A percentile compares a stretch with the other conserved stretches of the same genome.
phyloP scores from a whole-genome alignment of 768 basidiomycete species.

The Boletus subparvulus region DNA sequence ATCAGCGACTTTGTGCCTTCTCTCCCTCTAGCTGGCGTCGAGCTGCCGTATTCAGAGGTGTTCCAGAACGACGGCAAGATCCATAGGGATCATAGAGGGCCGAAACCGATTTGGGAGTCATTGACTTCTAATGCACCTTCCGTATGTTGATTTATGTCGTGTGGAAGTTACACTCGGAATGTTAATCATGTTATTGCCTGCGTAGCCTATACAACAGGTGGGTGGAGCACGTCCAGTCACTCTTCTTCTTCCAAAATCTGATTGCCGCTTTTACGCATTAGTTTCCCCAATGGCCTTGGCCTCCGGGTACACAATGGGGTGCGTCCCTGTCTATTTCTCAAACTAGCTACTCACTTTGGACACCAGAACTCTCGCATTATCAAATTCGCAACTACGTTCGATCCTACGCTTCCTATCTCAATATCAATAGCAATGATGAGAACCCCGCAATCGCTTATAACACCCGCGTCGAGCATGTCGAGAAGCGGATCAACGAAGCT shows the following conservation, averaged over 20 bases:
- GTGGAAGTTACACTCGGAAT: neutral
- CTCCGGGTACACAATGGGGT: slow-evolving; percentile 15
- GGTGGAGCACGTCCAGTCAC: neutral
- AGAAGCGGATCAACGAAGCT: slow-evolving; percentile 35
- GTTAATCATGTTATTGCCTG: neutral
- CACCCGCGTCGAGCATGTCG: slow-evolving; percentile 47
- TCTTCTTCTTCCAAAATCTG: neutral
- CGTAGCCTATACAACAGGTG: slow-evolving; percentile 6
- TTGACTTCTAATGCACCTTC: slow-evolving; percentile 9
- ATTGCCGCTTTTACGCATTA: neutral
- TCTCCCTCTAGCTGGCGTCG: slow-evolving; percentile 1
- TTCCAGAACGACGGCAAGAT: slow-evolving; percentile 7
- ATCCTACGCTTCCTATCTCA: slow-evolving; percentile 14
- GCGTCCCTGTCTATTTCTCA: neutral
- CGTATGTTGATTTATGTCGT: neutral
- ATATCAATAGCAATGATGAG: slow-evolving; percentile 33
- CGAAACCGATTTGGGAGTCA: slow-evolving; percentile 18
- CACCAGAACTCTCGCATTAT: slow-evolving; percentile 33
- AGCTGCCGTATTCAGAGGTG: slow-evolving; percentile 12
- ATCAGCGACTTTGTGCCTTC: slow-evolving; percentile 12
- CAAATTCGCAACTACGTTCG: slow-evolving; percentile 35
- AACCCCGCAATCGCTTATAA: slow-evolving; percentile 42
- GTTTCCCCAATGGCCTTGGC: slow-evolving; percentile 20
- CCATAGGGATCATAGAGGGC: slow-evolving; percentile 6
- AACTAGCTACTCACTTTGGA: neutral